phyloP scores from a whole-genome alignment of 1,284 basidiomycete genomes.

The Marasmius oreades region DNA sequence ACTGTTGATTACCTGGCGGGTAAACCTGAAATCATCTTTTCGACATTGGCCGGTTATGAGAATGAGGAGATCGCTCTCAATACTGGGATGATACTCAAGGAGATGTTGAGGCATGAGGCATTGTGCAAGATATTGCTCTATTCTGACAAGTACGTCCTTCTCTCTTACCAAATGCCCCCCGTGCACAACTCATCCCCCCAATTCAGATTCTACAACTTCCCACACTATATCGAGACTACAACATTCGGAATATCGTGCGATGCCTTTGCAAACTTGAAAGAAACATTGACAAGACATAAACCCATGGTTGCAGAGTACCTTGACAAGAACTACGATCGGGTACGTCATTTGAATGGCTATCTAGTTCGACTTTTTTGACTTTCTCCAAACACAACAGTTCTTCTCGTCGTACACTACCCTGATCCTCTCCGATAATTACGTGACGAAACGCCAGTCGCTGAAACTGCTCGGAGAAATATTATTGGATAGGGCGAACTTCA shows the following conservation, averaged over 20 bases:
- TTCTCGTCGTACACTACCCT: slow-evolving; percentile 93
- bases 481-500: slow-evolving; percentile 96
- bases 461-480: slow-evolving; percentile 98
- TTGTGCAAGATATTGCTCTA: slow-evolving; percentile 89
- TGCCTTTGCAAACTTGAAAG: slow-evolving; percentile 95
- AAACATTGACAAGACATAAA: slow-evolving; percentile 94
- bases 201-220: slow-evolving; percentile 91
- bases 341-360: slow-evolving; percentile 37
- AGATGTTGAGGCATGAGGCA: slow-evolving; percentile 94
- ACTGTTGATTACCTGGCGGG: slow-evolving; percentile 92
- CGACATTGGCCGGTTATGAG: slow-evolving; percentile 85
- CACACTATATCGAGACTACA: slow-evolving; percentile 95
- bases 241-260: slow-evolving; percentile 99
- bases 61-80: slow-evolving; percentile 96
- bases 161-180: too few relatives aligned
- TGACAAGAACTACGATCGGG: slow-evolving; percentile 94
- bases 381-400: slow-evolving; percentile 56
- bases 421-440: slow-evolving; percentile 93
- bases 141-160: slow-evolving; percentile 78
- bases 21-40: slow-evolving; percentile 87
- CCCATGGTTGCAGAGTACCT: slow-evolving; percentile 95
- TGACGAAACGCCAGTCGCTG: slow-evolving; percentile 98
- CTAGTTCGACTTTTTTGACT: slow-evolving; percentile 10
- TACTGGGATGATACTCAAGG: slow-evolving; percentile 96
- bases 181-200: not conserved